Evolutionary conservation across 192 early-diverging fungal species (phyloP), one percentile per base, ranked within the genome.

Genomic region (Podila horticola): DNA sequence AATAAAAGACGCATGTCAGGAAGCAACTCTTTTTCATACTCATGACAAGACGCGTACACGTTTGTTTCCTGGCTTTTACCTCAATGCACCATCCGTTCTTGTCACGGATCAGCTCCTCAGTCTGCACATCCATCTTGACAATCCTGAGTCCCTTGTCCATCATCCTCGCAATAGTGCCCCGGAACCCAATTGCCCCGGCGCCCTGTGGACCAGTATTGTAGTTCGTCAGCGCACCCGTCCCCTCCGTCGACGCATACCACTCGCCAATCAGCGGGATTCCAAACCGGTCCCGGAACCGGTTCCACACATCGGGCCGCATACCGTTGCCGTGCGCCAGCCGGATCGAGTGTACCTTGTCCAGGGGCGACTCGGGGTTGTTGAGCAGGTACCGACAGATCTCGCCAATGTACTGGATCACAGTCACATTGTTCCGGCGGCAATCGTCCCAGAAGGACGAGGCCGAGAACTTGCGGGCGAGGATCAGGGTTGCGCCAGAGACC

Each of bases 251-350:
- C 1, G 82, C 91, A 81, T 93, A 94, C 69, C 91, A 89, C 68
- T 94, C 93, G 62, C 84, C 84, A 57, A 94, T 86, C 24, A 84
- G 59, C 3, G 66, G 65, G 31, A 93, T 87, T 13, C 74, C 83
- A 68, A 92, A 93, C 24, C 92, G 84, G 17, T 87, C 82, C 62
- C 84, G 84, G 73, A 94, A 91, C 11, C 70, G 72, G 22, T 62
- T 81, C 93, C 93, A 94, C 19, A 94, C 88, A 61, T 94, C 93
- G n/a, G 86, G 88, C 11, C 91, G 69, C 84, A 94, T 86, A 6
- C 93, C 93, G 62, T 94, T 94, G 41, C 93, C 93, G 57, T 90
- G 86, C 5, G 85, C 87, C 31, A 91, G 34, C 12, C 88, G 79
- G 28, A 94, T 73, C 0, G 74, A 70, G 58, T 93, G 92, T 10